Conservation (phyloP, 768 basidiomycete species). For the Mycena rosella region DNA sequence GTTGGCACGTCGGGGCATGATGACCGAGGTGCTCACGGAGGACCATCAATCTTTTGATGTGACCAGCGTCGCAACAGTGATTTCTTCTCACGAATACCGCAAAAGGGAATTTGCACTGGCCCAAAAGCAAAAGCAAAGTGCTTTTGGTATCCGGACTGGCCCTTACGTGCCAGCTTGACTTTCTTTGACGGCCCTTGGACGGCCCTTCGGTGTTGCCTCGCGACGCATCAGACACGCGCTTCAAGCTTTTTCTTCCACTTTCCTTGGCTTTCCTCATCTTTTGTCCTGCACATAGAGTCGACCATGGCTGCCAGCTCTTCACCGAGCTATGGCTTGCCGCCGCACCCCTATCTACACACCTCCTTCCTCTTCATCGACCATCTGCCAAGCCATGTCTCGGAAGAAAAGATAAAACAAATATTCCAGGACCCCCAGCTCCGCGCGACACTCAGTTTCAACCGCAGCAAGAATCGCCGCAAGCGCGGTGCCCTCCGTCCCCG, state of each 20-base stretch:
- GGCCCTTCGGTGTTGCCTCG: too few species aligned
- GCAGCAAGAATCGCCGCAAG: slow-evolving; percentile 10
- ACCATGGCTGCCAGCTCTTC: slow-evolving; percentile 1
- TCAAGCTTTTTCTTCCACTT: background rate
- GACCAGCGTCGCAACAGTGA: too few species aligned
- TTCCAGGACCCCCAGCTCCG: background rate
- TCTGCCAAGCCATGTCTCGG: slow-evolving; percentile 14
- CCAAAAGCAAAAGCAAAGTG: too few species aligned
- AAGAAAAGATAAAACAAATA: slow-evolving; percentile 2
- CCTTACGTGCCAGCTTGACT: too few species aligned
- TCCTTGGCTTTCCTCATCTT: background rate
- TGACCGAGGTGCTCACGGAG: too few species aligned
- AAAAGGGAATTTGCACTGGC: too few species aligned
- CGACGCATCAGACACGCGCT: background rate
- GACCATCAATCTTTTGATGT: too few species aligned
- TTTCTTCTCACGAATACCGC: too few species aligned
- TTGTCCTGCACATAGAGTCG: too few species aligned
- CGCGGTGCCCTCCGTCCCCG: slow-evolving; percentile 1
- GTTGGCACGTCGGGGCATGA: too few species aligned
- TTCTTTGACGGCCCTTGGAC: too few species aligned
- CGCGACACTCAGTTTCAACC: slow-evolving; percentile 3
- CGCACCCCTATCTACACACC: slow-evolving; percentile 3
- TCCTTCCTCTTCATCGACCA: slow-evolving; percentile 11
- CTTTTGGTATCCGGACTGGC: too few species aligned
- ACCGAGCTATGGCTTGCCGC: background rate